A percentile compares a stretch with the other conserved stretches of the same genome.
phyloP scores from a whole-genome alignment of 768 basidiomycete genomes.

The Tricholoma flavovirens region DNA sequence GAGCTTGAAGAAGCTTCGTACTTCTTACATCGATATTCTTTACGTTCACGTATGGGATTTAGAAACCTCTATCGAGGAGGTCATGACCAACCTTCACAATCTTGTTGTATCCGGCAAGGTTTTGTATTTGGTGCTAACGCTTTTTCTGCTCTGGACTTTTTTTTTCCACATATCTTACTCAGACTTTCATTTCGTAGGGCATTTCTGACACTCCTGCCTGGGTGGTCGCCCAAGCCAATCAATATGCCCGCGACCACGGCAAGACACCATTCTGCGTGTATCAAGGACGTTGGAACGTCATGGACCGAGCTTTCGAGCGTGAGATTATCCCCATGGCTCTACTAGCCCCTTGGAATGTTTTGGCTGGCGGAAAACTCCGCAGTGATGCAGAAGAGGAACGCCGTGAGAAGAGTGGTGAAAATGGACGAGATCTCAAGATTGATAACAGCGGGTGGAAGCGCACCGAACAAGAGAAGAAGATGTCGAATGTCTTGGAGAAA shows the following conservation, averaged over 20 bases:
- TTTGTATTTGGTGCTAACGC: slow-evolving; percentile 33
- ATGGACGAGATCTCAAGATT: slow-evolving; percentile 27
- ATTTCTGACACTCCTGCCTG: slow-evolving; percentile 42
- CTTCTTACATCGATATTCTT: slow-evolving; percentile 41
- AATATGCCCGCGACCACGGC: slow-evolving; percentile 43
- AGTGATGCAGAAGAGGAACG: slow-evolving; percentile 42
- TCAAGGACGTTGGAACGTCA: slow-evolving; percentile 41
- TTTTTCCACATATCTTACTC: background rate
- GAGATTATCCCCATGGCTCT: slow-evolving; percentile 47
- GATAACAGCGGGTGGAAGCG: slow-evolving; percentile 35
- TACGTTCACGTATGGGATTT: slow-evolving; percentile 52
- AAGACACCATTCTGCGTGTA: slow-evolving; percentile 50
- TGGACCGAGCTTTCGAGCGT: slow-evolving; percentile 44
- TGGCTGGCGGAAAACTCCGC: slow-evolving; percentile 41
- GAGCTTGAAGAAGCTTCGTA: slow-evolving; percentile 42
- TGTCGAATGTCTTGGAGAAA: slow-evolving; percentile 41
- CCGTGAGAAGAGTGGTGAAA: slow-evolving; percentile 27
- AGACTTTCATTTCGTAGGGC: slow-evolving; percentile 20
- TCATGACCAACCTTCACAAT: slow-evolving; percentile 50
- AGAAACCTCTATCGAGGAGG: slow-evolving; percentile 45
- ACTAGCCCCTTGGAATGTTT: slow-evolving; percentile 30
- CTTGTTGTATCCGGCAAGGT: slow-evolving; percentile 50
- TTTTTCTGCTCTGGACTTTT: background rate
- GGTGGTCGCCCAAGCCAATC: slow-evolving; percentile 43
- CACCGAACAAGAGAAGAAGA: slow-evolving; percentile 35